Percentiles rank a stretch among this genome's conserved stretches.
Conservation (phyloP, 2,329 filamentous ascomycete species). For the Tolypocladium pustulatum region DNA sequence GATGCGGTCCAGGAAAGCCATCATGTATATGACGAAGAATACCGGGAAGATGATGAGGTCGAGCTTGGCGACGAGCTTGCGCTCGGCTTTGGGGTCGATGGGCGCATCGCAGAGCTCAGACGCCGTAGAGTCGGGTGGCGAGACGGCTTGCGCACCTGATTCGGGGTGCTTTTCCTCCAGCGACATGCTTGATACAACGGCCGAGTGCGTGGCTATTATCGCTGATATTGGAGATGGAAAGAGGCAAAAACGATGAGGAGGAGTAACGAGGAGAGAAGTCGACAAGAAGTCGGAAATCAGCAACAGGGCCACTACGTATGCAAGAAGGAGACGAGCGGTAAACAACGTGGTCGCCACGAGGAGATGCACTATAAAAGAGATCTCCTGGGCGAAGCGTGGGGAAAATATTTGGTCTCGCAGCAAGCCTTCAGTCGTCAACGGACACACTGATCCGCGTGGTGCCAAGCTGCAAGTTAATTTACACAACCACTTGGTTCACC, state of each 20-base stretch:
- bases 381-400: background rate
- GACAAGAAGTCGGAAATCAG: background rate
- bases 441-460: background rate
- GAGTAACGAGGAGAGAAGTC: background rate
- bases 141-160: background rate
- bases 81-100: constrained; percentile 22
- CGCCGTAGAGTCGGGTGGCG: background rate
- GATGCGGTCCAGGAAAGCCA: constrained; percentile 32
- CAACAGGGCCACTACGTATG: background rate
- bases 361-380: background rate
- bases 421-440: background rate
- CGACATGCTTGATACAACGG: background rate
- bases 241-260: background rate
- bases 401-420: background rate
- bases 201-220: background rate
- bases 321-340: background rate
- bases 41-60: constrained; percentile 29
- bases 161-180: background rate
- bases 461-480: background rate
- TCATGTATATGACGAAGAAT: constrained; percentile 28
- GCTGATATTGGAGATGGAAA: background rate
- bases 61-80: constrained; percentile 27
- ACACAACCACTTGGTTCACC: background rate
- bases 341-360: background rate
- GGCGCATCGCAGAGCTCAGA: constrained; percentile 1